These are phyloP conservation scores for Selenicereus undatus DNA, from an alignment of 148 eudicot genomes.

Conservation along the genomic window DNA sequence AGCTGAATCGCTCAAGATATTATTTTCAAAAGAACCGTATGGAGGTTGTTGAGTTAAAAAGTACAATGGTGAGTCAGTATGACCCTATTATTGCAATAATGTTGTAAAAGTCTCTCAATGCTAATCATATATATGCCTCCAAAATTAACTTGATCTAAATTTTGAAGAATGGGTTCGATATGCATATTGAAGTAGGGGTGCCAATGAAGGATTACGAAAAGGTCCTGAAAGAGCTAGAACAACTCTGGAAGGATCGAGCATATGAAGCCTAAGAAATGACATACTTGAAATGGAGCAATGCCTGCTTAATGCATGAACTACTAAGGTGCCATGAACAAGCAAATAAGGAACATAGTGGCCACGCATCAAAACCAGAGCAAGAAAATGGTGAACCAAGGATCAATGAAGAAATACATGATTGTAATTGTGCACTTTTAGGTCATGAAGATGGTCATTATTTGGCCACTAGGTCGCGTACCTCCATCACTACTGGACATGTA, in stretches of 20 bases:
- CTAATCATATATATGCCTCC: too few relatives aligned
- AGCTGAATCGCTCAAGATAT: too few relatives aligned
- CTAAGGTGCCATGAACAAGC: conserved; percentile 34
- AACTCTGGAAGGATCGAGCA: conserved; percentile 30
- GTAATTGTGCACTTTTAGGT: not conserved
- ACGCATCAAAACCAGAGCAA: conserved; percentile 6
- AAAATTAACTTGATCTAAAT: not conserved
- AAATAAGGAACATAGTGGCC: not conserved
- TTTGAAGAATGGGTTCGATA: not conserved
- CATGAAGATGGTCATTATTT: conserved; percentile 20
- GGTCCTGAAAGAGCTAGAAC: conserved; percentile 38
- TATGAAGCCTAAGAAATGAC: conserved; percentile 36
- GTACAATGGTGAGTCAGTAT: too few relatives aligned
- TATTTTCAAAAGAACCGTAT: too few relatives aligned
- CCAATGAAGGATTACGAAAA: conserved; percentile 32
- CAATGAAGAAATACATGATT: conserved; percentile 10
- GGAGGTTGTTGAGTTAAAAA: too few relatives aligned
- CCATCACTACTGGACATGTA: not conserved
- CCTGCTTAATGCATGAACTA: conserved; percentile 51
- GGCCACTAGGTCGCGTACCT: not conserved
- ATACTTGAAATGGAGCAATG: conserved; percentile 52
- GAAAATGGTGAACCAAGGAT: conserved; percentile 12
- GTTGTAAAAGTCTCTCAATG: too few relatives aligned
- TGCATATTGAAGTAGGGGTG: conserved; percentile 35
- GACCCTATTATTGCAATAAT: too few relatives aligned